Percentiles rank a stretch among this genome's conserved stretches.
These are phyloP conservation scores for Dunaliella primolecta DNA, from an alignment of 139 green algal species.

Conservation along the genomic window DNA sequence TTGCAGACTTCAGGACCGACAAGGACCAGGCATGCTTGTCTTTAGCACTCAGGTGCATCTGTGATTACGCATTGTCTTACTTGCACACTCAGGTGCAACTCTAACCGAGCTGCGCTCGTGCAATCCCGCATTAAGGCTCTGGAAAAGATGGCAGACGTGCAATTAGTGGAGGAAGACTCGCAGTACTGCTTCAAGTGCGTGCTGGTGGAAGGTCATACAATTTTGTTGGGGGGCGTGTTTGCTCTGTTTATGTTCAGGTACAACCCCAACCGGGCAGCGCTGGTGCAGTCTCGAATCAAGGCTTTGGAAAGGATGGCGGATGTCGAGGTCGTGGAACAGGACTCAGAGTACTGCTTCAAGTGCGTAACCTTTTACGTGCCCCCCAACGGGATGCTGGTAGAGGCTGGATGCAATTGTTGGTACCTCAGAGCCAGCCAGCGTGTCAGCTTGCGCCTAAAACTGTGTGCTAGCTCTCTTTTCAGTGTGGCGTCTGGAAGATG, in stretches of 20 bases:
- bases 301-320: slow-evolving; percentile 85
- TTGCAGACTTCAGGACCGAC: too few relatives aligned
- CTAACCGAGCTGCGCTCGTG: slow-evolving; percentile 84
- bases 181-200: slow-evolving; percentile 47
- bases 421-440: too few relatives aligned
- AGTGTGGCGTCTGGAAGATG: too few relatives aligned
- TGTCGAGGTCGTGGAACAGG: slow-evolving; percentile 58
- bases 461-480: too few relatives aligned
- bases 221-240: too few relatives aligned
- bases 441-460: too few relatives aligned
- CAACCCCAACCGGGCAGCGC: slow-evolving; percentile 85
- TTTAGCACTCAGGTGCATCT: too few relatives aligned
- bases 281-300: slow-evolving; percentile 94
- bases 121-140: slow-evolving; percentile 92
- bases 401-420: neutral
- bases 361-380: slow-evolving; percentile 1
- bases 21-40: too few relatives aligned
- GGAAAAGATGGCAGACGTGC: slow-evolving; percentile 75
- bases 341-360: slow-evolving; percentile 56
- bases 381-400: neutral
- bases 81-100: slow-evolving; percentile 53
- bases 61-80: too few relatives aligned
- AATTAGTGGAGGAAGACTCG: slow-evolving; percentile 50
- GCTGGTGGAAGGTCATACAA: too few relatives aligned
- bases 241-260: slow-evolving; percentile 45